Evolutionary conservation across 2,329 filamentous ascomycete genomes (phyloP), one percentile per base, ranked within the genome.

Genomic region (Pseudonectria buxi): DNA sequence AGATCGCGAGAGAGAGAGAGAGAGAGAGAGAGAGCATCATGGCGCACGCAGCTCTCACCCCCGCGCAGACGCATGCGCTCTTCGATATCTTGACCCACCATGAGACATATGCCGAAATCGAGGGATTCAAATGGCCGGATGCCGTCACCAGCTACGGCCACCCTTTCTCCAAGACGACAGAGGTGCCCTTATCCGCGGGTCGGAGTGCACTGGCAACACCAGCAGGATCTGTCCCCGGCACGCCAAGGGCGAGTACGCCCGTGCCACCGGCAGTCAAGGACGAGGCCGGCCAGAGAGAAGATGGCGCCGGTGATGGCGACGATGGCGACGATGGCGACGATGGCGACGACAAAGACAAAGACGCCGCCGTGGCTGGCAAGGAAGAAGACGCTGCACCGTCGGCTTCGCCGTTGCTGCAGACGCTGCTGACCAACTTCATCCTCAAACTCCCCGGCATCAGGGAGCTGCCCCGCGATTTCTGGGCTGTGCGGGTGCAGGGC

Each of bases 91-190:
- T 80, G 36, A 72, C 72, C 24, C 76, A 79, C 49, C 53, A 72
- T 43, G 67, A 78, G 56, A 75, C 73, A 1, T 81, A 79, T 47
- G 59, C 71, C 10, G 85, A 92, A 59, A 83, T 87, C 41, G 73
- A 82, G 53, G 72, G 71, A 41, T 87, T 89, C 68, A 85, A 81
- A 50, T 61, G 70, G 26, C 74, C 82, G 0, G 63, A 68, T 3
- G 74, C 78, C 18, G 81, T 88, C 40, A 67, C 72, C 39, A 59
- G 68, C 14, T 88, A 86, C 63, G 84, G 85, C 11, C 77, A 74
- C 43, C 85, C 85, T 0, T 88, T 89, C 57, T 61, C 55, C 27
- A 35, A 38, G 33, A 37, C 35, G 24, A 52, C 42, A 16, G 44
- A 44, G 32, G 32, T 29, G 29, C 44, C 35, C 27, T 29, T 16